Conservation (phyloP, 192 early-diverging fungal species). For the Spinellus fusiger region DNA sequence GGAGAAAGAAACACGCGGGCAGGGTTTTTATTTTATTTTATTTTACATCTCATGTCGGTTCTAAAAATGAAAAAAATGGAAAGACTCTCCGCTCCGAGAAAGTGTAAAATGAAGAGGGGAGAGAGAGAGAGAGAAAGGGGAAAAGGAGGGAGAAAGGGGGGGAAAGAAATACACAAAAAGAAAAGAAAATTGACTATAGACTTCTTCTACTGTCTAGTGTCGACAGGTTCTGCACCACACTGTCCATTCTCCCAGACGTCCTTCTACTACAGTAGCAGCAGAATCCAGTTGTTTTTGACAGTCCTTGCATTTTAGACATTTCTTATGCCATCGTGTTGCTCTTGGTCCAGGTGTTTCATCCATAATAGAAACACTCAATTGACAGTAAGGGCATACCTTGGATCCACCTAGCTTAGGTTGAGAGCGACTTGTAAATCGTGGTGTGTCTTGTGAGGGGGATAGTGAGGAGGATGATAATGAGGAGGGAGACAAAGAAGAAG, state of each 20-base stretch:
- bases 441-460: not conserved
- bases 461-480: not conserved
- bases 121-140: too few relatives aligned
- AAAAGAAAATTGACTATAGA: too few relatives aligned
- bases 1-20: too few relatives aligned
- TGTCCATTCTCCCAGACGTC: constrained; percentile 21
- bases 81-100: too few relatives aligned
- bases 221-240: constrained; percentile 41
- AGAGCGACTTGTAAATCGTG: constrained; percentile 22
- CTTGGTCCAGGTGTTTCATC: constrained; percentile 43
- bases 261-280: constrained; percentile 30
- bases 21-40: too few relatives aligned
- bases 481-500: not conserved
- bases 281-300: constrained; percentile 50
- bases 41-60: too few relatives aligned
- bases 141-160: too few relatives aligned
- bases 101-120: too few relatives aligned
- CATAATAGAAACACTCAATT: constrained; percentile 37
- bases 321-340: constrained; percentile 48
- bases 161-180: too few relatives aligned
- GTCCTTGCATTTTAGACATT: constrained; percentile 40
- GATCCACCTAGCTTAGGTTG: constrained; percentile 38
- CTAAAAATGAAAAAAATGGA: too few relatives aligned
- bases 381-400: constrained; percentile 40
- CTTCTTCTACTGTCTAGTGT: too few relatives aligned